phyloP scores from a whole-genome alignment of 352 stramenopile genomes.

The Pythium volutum region DNA sequence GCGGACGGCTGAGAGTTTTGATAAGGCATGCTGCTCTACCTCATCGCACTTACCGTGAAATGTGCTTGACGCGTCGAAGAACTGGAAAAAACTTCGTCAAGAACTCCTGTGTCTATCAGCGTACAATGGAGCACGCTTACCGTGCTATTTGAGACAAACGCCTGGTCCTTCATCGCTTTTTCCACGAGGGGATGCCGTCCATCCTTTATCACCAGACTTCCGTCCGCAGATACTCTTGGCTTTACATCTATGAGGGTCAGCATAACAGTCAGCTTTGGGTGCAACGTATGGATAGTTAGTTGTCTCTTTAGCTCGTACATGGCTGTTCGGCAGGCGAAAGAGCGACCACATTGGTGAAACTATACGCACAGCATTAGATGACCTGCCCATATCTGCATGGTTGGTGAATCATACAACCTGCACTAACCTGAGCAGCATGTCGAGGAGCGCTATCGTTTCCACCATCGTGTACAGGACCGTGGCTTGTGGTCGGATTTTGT shows the following conservation, averaged over 20 bases:
- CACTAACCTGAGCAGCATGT: conserved; percentile 87
- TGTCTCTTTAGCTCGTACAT: conserved; percentile 37
- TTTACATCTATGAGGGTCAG: conserved; percentile 45
- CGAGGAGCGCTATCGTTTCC: conserved; percentile 87
- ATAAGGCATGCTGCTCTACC: background rate
- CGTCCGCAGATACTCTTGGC: conserved; percentile 60
- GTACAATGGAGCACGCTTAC: conserved; percentile 31
- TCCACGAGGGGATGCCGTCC: conserved; percentile 80
- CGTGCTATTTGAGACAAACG: conserved; percentile 86
- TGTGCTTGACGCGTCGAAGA: conserved; percentile 25
- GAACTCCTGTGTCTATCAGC: background rate
- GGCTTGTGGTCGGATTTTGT: conserved; percentile 72
- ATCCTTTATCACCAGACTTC: conserved; percentile 79
- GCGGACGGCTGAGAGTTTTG: no score
- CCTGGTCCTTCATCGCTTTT: conserved; percentile 50
- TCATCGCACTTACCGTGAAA: conserved; percentile 17
- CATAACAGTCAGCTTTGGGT: background rate
- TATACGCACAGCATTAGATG: conserved; percentile 16
- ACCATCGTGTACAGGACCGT: conserved; percentile 82
- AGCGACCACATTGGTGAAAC: conserved; percentile 88
- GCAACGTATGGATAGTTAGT: background rate
- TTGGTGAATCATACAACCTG: background rate
- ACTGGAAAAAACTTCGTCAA: conserved; percentile 8
- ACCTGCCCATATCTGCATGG: background rate
- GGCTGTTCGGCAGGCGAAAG: conserved; percentile 65